A percentile compares a stretch with the other conserved stretches of the same genome.
Evolutionary conservation across 495 filamentous ascomycete genomes (phyloP).

Genomic region (Neurospora sp.): DNA sequence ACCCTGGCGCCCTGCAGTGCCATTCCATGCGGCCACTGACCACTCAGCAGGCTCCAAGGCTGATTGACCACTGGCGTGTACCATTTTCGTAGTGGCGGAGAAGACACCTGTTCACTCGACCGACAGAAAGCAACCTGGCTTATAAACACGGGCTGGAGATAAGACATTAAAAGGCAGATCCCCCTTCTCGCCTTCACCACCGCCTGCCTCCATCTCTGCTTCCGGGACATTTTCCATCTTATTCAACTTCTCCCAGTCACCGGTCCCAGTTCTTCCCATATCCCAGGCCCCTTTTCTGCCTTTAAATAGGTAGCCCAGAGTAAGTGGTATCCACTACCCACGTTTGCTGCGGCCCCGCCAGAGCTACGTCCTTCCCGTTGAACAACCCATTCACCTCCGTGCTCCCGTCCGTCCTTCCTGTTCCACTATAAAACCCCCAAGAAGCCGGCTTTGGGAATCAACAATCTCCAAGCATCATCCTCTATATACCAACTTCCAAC

Average conservation of each 20-base stretch:
- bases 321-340: slow-evolving; percentile 6
- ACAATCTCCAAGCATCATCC: not conserved
- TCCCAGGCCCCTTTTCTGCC: slow-evolving; percentile 11
- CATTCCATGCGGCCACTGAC: not conserved
- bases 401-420: not conserved
- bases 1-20: not conserved
- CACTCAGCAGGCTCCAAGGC: slow-evolving; percentile 5
- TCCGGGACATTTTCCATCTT: slow-evolving; percentile 3
- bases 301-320: slow-evolving; percentile 21
- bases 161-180: slow-evolving; percentile 15
- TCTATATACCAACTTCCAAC: not conserved
- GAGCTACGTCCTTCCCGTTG: not conserved
- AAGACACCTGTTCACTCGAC: slow-evolving; percentile 25
- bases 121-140: slow-evolving; percentile 10
- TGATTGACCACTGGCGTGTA: not conserved
- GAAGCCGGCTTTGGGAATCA: not conserved
- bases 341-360: not conserved
- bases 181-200: slow-evolving; percentile 3
- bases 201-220: slow-evolving; percentile 3
- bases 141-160: slow-evolving; percentile 13
- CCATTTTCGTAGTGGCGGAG: slow-evolving; percentile 8
- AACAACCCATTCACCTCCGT: not conserved
- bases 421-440: not conserved
- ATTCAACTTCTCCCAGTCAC: not conserved
- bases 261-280: not conserved